Conservation (phyloP, 176 grass and related monocot genomes). For the Cocos nucifera region DNA sequence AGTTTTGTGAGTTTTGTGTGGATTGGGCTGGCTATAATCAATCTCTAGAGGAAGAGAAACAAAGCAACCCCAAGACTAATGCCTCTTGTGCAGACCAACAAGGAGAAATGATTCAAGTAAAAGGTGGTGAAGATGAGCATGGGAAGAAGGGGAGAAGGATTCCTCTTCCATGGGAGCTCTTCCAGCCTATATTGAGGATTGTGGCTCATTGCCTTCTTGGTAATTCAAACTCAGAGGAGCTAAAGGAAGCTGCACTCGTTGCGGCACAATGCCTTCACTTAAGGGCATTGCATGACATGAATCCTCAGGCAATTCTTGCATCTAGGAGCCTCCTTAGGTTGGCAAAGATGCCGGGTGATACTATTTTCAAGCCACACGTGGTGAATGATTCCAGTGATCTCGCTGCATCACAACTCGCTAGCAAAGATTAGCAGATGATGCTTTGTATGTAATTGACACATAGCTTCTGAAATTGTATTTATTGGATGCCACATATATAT, state of each 20-base stretch:
- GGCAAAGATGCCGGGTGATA: constrained; percentile 43
- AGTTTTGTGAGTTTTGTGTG: constrained; percentile 68
- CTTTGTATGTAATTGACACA: too few relatives aligned
- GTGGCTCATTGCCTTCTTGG: constrained; percentile 66
- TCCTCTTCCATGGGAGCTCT: constrained; percentile 78
- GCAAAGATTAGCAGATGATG: too few relatives aligned
- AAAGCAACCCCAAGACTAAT: neutral
- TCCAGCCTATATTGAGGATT: constrained; percentile 52
- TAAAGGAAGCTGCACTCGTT: constrained; percentile 33
- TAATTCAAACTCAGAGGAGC: constrained; percentile 26
- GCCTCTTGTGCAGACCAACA: too few relatives aligned
- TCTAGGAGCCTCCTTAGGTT: constrained; percentile 54
- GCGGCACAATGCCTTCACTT: constrained; percentile 44
- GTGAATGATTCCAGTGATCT: neutral
- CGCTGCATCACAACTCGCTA: too few relatives aligned
- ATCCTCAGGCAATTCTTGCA: constrained; percentile 44
- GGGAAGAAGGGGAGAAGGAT: constrained; percentile 29
- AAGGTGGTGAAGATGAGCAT: neutral
- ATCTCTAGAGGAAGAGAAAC: constrained; percentile 8
- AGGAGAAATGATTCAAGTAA: neutral
- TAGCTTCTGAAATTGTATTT: too few relatives aligned
- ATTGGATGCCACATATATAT: too few relatives aligned
- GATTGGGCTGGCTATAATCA: constrained; percentile 37
- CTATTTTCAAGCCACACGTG: constrained; percentile 41
- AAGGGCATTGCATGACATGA: constrained; percentile 45